Evolutionary conservation across 2,329 filamentous ascomycete genomes (phyloP), one percentile per base, ranked within the genome.

Genomic region (Colletotrichum sp.): DNA sequence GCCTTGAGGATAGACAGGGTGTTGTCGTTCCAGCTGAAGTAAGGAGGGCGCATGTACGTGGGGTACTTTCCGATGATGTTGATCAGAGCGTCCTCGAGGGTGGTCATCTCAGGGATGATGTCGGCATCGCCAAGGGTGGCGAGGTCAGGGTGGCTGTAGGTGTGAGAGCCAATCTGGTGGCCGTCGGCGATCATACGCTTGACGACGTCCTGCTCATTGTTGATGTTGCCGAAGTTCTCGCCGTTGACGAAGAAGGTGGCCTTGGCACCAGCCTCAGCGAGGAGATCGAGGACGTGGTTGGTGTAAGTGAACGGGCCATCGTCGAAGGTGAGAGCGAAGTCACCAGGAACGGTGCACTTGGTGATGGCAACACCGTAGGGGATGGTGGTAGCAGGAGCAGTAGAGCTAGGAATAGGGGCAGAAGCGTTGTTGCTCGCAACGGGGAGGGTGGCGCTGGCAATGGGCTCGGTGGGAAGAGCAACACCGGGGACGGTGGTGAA

Each of bases 291-390:
- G 12, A 90, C 79, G 16, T 81, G 79, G 21, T 79, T 77, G 8
- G 88, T 90, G 78, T 85, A 88, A 10, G 77, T 71, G 73, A 82
- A 86, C 0, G 88, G 88, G 0, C 87, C 87, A 69, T 89, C 88
- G 76, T 89, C 88, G 77, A 87, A 88, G 2, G 87, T 89, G 21
- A 89, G 81, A 3, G 88, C 87, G 28, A 88, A 81, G 71, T 82
- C 81, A 30, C 84, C 85, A 1, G 83, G 81, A 12, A 76, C 75
- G 4, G 79, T 82, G 78, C 85, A 87, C 64, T 80, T 78, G 69
- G 68, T 78, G 68, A 85, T 82, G 63, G 86, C 86, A n/a, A 79
- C 74, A 9, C 76, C 76, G 66, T 82, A 84, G 2, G 82, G 81
- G 10, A 84, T 77, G 28, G 55, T 77, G 71, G 82, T 81, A 26